Evolutionary conservation across 495 filamentous ascomycete species (phyloP), one percentile per base, ranked within the genome.

Genomic region (Acidiella bohemica): DNA sequence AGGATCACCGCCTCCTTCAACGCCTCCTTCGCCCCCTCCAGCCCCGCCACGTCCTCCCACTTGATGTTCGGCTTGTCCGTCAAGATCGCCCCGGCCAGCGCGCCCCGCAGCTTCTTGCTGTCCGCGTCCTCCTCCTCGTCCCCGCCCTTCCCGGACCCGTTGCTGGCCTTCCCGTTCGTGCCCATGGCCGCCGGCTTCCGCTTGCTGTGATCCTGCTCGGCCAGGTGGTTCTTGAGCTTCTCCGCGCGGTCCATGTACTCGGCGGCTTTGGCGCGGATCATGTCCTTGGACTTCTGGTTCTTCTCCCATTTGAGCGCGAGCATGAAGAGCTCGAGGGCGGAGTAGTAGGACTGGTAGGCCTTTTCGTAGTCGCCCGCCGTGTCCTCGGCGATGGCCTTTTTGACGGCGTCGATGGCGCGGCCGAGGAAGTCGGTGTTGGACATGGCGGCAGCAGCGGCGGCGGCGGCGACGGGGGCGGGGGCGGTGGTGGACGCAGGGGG

Each of bases 171-270:
- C 31, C 88, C 84, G 60, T 96, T 96, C 44, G 77, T 76, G 14
- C 86, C 86, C 38, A 96, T 71, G 46, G 90, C 80, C 14, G 75
- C 74, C 11, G 81, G 78, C 58, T 84, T 85, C 43, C 76, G 76
- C 51, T 53, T 48, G 40, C 6, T 9, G 10, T 79, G 83, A 50
- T 93, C 85, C 17, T 66, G 66, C 16, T 85, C 77, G 27, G 76
- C 69, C 29, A 97, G 67, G 58, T 95, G 87, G 10, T 76, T 74
- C 64, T 96, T 96, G 33, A 99, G 71, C 66, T 95, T 94, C 67
- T 96, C 90, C 25, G 90, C 88, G 26, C 90, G 81, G 59, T 93
- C 86, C 83, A 99, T 93, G 69, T 99, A 99, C 56, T 95, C 87
- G 50, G 67, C 80, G 1, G 82, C 78, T 65, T 96, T 96, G 30